Base-by-base conservation (phyloP, 306 rosid genomes). In the Rosa rugosa region DNA sequence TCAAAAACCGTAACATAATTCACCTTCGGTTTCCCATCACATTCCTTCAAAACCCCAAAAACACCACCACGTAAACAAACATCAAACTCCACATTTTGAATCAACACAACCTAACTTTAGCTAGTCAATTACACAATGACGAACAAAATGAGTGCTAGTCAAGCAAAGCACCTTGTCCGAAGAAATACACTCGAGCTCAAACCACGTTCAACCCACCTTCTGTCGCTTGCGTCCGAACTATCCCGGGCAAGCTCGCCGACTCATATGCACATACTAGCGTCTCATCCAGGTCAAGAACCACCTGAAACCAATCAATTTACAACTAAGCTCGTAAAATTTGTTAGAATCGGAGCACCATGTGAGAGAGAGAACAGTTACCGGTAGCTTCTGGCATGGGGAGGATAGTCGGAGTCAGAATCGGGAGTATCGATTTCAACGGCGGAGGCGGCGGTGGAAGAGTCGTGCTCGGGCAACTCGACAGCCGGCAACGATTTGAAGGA, bases 231-330 rank as follows among this genome's bases (percentile, higher is more conserved):
- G 84, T 77, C 41, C 90, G 85, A 62, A 96, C 82, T 12, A 81
- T 83, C 72, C 87, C 71, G 12, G 99, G 96, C 84, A 93, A 82
- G 80, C 94, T 86, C 34, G 94, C 90, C 51, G 96, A 82, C 88
- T 96, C 96, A 36, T 91, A 96, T 63, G 99, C 97, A 80, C 99
- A 91, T 49, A 93, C 89, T 9, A 96, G 91, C 71, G 98, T 96
- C 84, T 96, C 99, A 82, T 96, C 99, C 84, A 96, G 83, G 87
- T 96, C 98, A 53, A 96, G 94, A 80, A 96, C 99, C 34, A 96
- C 97, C 99, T 93, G 86, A 8, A 56, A 54, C 64, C 59, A 14
- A 6, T 44, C 10, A 44, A 4, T 44, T 44, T 44, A 7, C 27
- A 27, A 27, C 27, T 27, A n/a, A n/a, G n/a, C n/a, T n/a, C n/a